These are phyloP conservation scores for Ascochyta rabiei DNA, from an alignment of 2,329 filamentous ascomycete species.

Conservation along the genomic window DNA sequence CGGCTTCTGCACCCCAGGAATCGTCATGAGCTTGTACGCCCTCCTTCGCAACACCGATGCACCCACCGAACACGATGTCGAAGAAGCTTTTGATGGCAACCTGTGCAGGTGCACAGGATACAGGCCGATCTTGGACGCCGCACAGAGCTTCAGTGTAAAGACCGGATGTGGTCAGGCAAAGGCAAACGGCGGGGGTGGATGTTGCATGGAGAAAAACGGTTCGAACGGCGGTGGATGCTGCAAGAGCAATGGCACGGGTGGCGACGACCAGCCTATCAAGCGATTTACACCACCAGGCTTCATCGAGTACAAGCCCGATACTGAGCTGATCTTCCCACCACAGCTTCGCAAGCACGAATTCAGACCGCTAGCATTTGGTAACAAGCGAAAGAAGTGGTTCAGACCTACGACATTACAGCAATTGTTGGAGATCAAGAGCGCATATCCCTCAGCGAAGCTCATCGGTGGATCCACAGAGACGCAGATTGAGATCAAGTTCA, in stretches of 20 bases:
- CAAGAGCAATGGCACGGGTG: slow-evolving; percentile 46
- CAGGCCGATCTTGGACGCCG: slow-evolving; percentile 89
- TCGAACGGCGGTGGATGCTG: slow-evolving; percentile 51
- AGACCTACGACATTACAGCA: slow-evolving; percentile 86
- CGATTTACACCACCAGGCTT: slow-evolving; percentile 86
- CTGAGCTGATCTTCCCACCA: slow-evolving; percentile 93
- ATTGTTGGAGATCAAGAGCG: slow-evolving; percentile 87
- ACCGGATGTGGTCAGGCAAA: slow-evolving; percentile 62
- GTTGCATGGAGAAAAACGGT: slow-evolving; percentile 69
- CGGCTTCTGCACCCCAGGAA: slow-evolving; percentile 95
- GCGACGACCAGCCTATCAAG: slow-evolving; percentile 55
- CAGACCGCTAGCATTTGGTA: slow-evolving; percentile 84
- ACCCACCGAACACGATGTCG: slow-evolving; percentile 81
- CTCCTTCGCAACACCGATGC: slow-evolving; percentile 81
- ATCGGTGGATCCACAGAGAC: slow-evolving; percentile 97
- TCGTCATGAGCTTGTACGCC: slow-evolving; percentile 97
- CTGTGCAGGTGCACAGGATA: slow-evolving; percentile 96
- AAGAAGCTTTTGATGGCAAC: slow-evolving; percentile 97
- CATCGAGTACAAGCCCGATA: slow-evolving; percentile 92
- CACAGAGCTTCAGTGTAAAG: slow-evolving; percentile 79
- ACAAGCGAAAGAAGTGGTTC: slow-evolving; percentile 94
- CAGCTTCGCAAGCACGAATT: slow-evolving; percentile 81
- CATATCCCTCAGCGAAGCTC: slow-evolving; percentile 84
- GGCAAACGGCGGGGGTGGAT: slow-evolving; percentile 67
- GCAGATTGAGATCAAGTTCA: slow-evolving; percentile 98